A percentile compares a stretch with the other conserved stretches of the same genome.
Conservation (phyloP, 129 eudicot species). For the Helichrysum umbraculigerum region DNA sequence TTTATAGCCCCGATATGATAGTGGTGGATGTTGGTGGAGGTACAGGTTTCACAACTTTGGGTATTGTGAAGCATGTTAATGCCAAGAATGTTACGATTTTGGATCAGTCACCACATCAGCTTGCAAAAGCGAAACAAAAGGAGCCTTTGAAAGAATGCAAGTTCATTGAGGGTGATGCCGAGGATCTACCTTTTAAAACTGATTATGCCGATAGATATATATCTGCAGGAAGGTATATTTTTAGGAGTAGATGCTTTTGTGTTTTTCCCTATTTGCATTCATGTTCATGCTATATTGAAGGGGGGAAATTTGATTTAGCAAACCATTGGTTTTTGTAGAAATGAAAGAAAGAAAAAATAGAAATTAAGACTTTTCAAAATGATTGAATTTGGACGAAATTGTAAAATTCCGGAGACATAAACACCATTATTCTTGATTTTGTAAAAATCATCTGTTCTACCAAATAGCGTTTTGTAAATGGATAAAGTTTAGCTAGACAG, state of each 20-base stretch:
- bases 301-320: background rate
- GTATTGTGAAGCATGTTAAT: conserved; percentile 50
- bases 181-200: conserved; percentile 51
- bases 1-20: conserved; percentile 33
- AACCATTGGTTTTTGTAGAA: background rate
- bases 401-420: background rate
- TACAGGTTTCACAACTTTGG: conserved; percentile 50
- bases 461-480: background rate
- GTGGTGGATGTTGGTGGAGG: conserved; percentile 60
- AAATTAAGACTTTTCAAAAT: background rate
- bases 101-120: conserved; percentile 57
- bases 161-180: conserved; percentile 51
- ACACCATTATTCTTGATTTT: background rate
- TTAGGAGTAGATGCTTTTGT: background rate
- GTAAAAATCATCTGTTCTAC: background rate
- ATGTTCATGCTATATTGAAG: background rate
- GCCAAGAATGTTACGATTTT: conserved; percentile 48
- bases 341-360: too few species aligned
- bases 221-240: conserved; percentile 50
- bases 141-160: conserved; percentile 48
- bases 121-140: conserved; percentile 47
- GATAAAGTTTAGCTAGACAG: background rate
- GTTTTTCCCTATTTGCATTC: background rate
- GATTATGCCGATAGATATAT: conserved; percentile 49
- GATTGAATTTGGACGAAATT: background rate